Evolutionary conservation across 225 moss, liverwort and hornwort species (phyloP).

Genomic region (Rhytidiadelphus loreus): DNA sequence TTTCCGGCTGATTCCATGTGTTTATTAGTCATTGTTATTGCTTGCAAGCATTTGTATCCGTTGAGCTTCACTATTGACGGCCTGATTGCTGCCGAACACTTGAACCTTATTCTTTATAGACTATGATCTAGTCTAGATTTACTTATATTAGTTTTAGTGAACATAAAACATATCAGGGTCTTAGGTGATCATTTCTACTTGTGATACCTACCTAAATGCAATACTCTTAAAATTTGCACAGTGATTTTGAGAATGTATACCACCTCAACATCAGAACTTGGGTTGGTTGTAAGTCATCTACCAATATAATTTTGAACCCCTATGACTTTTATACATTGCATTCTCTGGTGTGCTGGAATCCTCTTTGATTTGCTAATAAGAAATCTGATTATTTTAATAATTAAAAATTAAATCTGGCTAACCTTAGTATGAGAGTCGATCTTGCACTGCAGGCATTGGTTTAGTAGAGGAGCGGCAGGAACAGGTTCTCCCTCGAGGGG

Average conservation of each 20-base stretch:
- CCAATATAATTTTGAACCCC: not conserved
- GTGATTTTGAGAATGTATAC: not conserved
- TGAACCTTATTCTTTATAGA: not conserved
- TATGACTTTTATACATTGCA: not conserved
- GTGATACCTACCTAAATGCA: not conserved
- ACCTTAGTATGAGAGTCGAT: not conserved
- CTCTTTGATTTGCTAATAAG: not conserved
- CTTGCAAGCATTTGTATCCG: not conserved
- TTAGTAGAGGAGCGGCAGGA: slow-evolving; percentile 32
- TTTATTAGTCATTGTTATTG: not conserved
- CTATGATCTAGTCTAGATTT: not conserved
- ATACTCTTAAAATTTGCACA: not conserved
- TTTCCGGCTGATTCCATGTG: not conserved
- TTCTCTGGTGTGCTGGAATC: not conserved
- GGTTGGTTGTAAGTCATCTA: not conserved
- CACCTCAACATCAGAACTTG: not conserved
- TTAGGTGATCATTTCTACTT: not conserved
- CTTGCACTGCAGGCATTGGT: slow-evolving; percentile 31
- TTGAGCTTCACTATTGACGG: not conserved
- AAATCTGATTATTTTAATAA: not conserved
- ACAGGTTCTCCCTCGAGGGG: slow-evolving; percentile 54
- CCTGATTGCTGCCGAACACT: not conserved
- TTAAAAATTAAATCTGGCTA: not conserved
- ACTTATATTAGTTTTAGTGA: not conserved
- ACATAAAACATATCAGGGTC: not conserved